Evolutionary conservation across 768 basidiomycete genomes (phyloP).

Genomic region (Rhizopogon rudus): DNA sequence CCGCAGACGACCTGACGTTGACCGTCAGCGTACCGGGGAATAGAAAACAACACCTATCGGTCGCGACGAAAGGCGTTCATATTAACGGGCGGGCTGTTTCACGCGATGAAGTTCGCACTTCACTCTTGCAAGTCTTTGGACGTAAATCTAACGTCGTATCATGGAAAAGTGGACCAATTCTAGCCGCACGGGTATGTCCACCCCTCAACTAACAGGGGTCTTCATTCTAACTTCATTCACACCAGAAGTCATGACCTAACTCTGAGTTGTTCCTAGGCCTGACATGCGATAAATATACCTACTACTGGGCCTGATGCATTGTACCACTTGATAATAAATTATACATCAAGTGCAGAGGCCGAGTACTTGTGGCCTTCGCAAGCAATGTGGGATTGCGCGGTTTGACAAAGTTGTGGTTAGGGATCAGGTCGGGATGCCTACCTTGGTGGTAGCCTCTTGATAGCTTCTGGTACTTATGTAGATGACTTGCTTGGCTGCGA

Average conservation of each 20-base stretch:
- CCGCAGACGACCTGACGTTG: not conserved
- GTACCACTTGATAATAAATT: not conserved
- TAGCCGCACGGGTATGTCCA: not conserved
- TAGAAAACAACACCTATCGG: not conserved
- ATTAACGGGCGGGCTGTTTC: slow-evolving; percentile 20
- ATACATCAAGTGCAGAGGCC: too few relatives aligned
- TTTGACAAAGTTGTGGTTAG: too few relatives aligned
- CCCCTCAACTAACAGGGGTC: not conserved
- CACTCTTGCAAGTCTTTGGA: slow-evolving; percentile 13
- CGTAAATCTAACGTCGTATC: not conserved
- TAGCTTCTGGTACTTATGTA: too few relatives aligned
- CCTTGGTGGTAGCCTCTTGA: too few relatives aligned
- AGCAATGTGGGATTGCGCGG: too few relatives aligned
- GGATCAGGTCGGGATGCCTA: too few relatives aligned
- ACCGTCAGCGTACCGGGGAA: not conserved
- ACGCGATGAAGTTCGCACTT: slow-evolving; percentile 8
- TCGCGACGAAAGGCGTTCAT: slow-evolving; percentile 17
- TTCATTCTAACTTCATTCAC: not conserved
- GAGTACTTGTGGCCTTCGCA: too few relatives aligned
- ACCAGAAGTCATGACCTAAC: not conserved
- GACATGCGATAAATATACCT: not conserved
- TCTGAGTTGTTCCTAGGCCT: not conserved
- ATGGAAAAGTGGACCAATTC: not conserved
- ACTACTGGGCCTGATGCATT: not conserved
- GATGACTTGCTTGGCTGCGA: too few relatives aligned